Evolutionary conservation across 2,329 filamentous ascomycete genomes (phyloP).

Genomic region (Talaromyces sp.): DNA sequence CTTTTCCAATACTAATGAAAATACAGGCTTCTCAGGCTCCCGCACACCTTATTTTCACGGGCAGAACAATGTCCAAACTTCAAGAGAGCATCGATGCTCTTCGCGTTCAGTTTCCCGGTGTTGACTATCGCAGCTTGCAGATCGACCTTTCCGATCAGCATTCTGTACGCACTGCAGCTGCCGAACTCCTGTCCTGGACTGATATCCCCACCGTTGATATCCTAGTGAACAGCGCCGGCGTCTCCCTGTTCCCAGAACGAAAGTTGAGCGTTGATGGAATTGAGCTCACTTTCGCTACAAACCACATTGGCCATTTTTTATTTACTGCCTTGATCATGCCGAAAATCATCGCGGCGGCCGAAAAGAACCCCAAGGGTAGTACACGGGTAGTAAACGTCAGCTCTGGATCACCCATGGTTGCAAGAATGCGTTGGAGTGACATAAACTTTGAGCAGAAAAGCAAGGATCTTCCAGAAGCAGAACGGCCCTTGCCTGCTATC

Average conservation of each 20-base stretch:
- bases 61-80: constrained; percentile 12
- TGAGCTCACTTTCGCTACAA: constrained; percentile 36
- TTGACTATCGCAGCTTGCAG: constrained; percentile 21
- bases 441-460: constrained; percentile 25
- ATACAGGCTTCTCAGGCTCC: constrained; percentile 17
- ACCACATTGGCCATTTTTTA: constrained; percentile 37
- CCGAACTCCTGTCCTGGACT: constrained; percentile 22
- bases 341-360: constrained; percentile 13
- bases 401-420: constrained; percentile 20
- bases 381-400: constrained; percentile 26
- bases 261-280: constrained; percentile 30
- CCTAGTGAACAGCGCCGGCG: constrained; percentile 41
- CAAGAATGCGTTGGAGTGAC: constrained; percentile 29
- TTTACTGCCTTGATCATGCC: constrained; percentile 23
- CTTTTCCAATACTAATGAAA: neutral
- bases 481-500: constrained; percentile 24
- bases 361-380: constrained; percentile 8
- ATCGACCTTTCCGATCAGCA: constrained; percentile 32
- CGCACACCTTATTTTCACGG: constrained; percentile 11
- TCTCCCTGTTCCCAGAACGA: constrained; percentile 29
- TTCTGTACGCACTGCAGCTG: constrained; percentile 28
- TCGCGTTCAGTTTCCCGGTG: constrained; percentile 11
- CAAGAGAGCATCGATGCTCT: constrained; percentile 12
- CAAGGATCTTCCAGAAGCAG: constrained; percentile 14
- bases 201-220: constrained; percentile 33